A percentile compares a stretch with the other conserved stretches of the same genome.
These are phyloP conservation scores for Pseudonectria foliicola DNA, from an alignment of 2,329 filamentous ascomycete genomes.

Conservation along the genomic window DNA sequence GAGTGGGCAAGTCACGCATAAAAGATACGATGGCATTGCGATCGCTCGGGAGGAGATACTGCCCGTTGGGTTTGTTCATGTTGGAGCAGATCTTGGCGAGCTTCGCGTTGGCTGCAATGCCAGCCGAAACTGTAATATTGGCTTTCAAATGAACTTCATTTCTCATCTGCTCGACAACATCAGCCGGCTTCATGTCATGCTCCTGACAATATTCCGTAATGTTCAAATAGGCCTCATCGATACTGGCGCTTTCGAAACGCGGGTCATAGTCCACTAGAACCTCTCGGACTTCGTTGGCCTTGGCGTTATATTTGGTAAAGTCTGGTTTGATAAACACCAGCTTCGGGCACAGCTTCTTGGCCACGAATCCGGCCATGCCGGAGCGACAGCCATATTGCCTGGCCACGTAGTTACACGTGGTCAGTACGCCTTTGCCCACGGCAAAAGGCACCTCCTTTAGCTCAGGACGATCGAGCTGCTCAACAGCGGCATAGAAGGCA, in stretches of 20 bases:
- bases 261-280: slow-evolving; percentile 84
- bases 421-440: slow-evolving; percentile 64
- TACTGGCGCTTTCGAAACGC: slow-evolving; percentile 85
- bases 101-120: slow-evolving; percentile 88
- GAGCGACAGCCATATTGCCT: slow-evolving; percentile 85
- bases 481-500: slow-evolving; percentile 94
- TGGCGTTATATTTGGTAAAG: slow-evolving; percentile 84
- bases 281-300: slow-evolving; percentile 78
- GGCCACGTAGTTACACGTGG: slow-evolving; percentile 78
- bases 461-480: slow-evolving; percentile 76
- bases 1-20: slow-evolving; percentile 73
- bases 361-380: slow-evolving; percentile 94
- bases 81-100: slow-evolving; percentile 95
- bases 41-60: slow-evolving; percentile 69
- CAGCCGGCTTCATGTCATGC: slow-evolving; percentile 61
- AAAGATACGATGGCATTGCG: slow-evolving; percentile 72
- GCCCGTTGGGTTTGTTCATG: slow-evolving; percentile 92
- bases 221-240: slow-evolving; percentile 95
- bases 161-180: slow-evolving; percentile 71
- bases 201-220: slow-evolving; percentile 77
- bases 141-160: slow-evolving; percentile 67
- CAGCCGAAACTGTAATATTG: slow-evolving; percentile 83
- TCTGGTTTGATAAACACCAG: slow-evolving; percentile 77
- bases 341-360: slow-evolving; percentile 85
- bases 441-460: slow-evolving; percentile 83